These are phyloP conservation scores for Cutaneotrichosporon dermatis DNA, from an alignment of 1,284 basidiomycete genomes.

Conservation along the genomic window DNA sequence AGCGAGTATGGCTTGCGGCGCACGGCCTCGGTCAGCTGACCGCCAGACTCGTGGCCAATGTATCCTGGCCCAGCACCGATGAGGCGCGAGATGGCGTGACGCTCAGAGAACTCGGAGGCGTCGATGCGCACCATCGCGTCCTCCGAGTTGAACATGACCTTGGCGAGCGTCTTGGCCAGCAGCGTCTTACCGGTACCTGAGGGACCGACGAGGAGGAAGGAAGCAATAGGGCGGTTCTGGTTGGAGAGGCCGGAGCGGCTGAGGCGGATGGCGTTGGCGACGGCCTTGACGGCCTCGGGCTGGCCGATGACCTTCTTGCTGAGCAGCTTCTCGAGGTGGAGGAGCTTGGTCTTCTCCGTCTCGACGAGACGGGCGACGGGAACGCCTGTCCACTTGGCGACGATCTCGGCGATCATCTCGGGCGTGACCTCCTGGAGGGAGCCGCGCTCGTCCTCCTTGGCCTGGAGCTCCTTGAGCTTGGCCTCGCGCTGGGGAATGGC, in stretches of 20 bases:
- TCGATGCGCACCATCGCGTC: constrained; percentile 59
- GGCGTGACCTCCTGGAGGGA: constrained; percentile 50
- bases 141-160: constrained; percentile 55
- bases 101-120: constrained; percentile 54
- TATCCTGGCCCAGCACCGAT: constrained; percentile 57
- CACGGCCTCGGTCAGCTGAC: constrained; percentile 54
- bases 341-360: constrained; percentile 51
- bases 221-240: constrained; percentile 54
- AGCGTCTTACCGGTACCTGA: constrained; percentile 57
- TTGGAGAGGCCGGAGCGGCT: constrained; percentile 56
- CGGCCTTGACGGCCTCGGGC: constrained; percentile 56
- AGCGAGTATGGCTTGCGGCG: constrained; percentile 52
- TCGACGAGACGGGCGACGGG: constrained; percentile 46
- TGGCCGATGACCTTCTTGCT: constrained; percentile 55
- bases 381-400: constrained; percentile 53
- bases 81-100: constrained; percentile 55
- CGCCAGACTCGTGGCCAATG: constrained; percentile 57
- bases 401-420: constrained; percentile 55
- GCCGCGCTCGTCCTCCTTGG: constrained; percentile 51
- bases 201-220: constrained; percentile 54
- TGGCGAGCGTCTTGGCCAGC: constrained; percentile 53
- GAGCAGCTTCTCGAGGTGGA: constrained; percentile 53
- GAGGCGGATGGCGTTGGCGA: constrained; percentile 57
- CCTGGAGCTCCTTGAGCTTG: constrained; percentile 58
- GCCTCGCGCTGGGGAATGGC: constrained; percentile 87